These are phyloP conservation scores for Tylopilus sp. DNA, from an alignment of 768 basidiomycete species.

Conservation along the genomic window DNA sequence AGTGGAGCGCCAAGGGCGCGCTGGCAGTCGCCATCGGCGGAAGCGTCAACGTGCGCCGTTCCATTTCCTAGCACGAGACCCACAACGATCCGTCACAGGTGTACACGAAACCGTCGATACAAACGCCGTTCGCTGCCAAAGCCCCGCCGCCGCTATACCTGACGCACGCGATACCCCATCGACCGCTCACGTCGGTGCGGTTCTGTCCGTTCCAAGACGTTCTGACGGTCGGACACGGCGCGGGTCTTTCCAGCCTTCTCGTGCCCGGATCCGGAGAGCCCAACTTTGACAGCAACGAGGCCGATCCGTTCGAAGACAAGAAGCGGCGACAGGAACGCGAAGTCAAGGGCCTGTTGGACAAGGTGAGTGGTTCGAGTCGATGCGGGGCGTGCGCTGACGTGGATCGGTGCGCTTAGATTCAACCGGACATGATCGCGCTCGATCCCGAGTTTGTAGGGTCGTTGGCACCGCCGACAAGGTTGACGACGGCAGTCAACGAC, in stretches of 20 bases:
- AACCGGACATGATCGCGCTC: slow-evolving; percentile 87
- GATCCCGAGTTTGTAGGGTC: slow-evolving; percentile 75
- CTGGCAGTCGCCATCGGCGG: slow-evolving; percentile 82
- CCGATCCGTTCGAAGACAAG: slow-evolving; percentile 91
- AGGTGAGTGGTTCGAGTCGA: slow-evolving; percentile 40
- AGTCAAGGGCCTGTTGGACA: slow-evolving; percentile 86
- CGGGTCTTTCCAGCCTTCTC: slow-evolving; percentile 79
- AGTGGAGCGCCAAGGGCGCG: slow-evolving; percentile 85
- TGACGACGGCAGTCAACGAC: slow-evolving; percentile 50
- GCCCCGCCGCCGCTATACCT: slow-evolving; percentile 79
- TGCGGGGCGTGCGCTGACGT: background rate
- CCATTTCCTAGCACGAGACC: background rate
- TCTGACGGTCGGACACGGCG: slow-evolving; percentile 72
- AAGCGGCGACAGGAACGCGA: slow-evolving; percentile 83
- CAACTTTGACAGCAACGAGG: slow-evolving; percentile 90
- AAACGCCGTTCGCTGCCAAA: slow-evolving; percentile 45
- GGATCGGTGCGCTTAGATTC: slow-evolving; percentile 51
- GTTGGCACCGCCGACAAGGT: slow-evolving; percentile 56
- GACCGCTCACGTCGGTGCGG: slow-evolving; percentile 70
- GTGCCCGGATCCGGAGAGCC: slow-evolving; percentile 93
- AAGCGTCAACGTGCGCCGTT: slow-evolving; percentile 65
- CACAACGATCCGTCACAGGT: slow-evolving; percentile 41
- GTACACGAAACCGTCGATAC: slow-evolving; percentile 67
- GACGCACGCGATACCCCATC: slow-evolving; percentile 78
- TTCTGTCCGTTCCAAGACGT: slow-evolving; percentile 91